Conservation (phyloP, 768 basidiomycete species). For the Hirschioporus abietinus region DNA sequence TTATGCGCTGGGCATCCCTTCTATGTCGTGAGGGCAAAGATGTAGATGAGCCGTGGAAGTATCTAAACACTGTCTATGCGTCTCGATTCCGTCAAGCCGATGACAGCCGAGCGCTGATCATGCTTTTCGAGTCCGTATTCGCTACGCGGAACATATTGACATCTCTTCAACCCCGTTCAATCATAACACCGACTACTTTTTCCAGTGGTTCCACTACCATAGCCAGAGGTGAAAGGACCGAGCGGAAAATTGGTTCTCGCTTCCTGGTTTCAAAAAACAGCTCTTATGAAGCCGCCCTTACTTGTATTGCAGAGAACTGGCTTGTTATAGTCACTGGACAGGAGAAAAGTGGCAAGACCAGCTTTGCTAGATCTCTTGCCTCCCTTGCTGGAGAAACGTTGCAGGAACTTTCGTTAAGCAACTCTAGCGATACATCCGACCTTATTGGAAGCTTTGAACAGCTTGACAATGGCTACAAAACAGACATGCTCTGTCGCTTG, state of each 20-base stretch:
- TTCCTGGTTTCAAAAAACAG: conserved; percentile 59
- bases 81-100: conserved; percentile 74
- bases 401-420: conserved; percentile 73
- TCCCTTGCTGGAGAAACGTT: conserved; percentile 62
- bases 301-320: conserved; percentile 73
- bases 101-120: conserved; percentile 53
- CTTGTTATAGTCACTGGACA: conserved; percentile 84
- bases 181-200: conserved; percentile 36
- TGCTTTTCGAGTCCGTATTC: conserved; percentile 53
- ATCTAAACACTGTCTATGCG: conserved; percentile 71
- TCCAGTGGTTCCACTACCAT: conserved; percentile 17
- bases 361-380: conserved; percentile 65
- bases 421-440: conserved; percentile 88
- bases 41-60: conserved; percentile 40
- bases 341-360: conserved; percentile 73
- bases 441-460: conserved; percentile 96
- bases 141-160: conserved; percentile 20
- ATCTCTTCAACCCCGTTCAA: conserved; percentile 29
- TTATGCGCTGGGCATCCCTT: conserved; percentile 81
- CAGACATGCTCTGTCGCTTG: neutral
- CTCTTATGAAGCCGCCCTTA: conserved; percentile 68
- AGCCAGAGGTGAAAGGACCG: conserved; percentile 14
- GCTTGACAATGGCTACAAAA: conserved; percentile 40
- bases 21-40: conserved; percentile 21
- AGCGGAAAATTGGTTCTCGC: conserved; percentile 27